These are phyloP conservation scores for Sphaerostilbella broomeana DNA, from an alignment of 2,329 filamentous ascomycete species.

Conservation along the genomic window DNA sequence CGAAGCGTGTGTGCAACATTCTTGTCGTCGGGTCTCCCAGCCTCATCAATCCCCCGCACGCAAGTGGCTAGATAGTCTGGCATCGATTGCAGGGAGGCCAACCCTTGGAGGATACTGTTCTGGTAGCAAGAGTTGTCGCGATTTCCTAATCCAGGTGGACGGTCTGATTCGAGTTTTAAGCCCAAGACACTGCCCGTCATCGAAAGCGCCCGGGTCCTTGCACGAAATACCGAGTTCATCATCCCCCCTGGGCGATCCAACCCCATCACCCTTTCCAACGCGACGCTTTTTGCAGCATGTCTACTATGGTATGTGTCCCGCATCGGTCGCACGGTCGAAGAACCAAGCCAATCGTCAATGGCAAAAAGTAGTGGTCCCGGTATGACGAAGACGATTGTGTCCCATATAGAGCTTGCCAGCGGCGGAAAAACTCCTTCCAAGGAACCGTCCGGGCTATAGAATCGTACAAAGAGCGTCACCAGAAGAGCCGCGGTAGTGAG, in stretches of 20 bases:
- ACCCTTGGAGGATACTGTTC: constrained; percentile 84
- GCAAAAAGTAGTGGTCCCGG: constrained; percentile 53
- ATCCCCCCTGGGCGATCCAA: constrained; percentile 47
- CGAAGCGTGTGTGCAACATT: constrained; percentile 47
- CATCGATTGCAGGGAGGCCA: constrained; percentile 69
- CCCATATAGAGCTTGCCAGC: constrained; percentile 48
- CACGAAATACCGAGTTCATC: constrained; percentile 51
- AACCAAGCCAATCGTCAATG: constrained; percentile 49
- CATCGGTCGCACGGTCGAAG: constrained; percentile 34
- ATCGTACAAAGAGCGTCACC: constrained; percentile 28
- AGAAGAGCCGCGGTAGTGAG: constrained; percentile 29
- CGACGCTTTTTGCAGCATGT: constrained; percentile 56
- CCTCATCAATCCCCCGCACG: constrained; percentile 23
- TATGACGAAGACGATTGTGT: constrained; percentile 48
- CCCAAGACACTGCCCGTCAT: constrained; percentile 40
- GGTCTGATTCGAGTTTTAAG: constrained; percentile 34
- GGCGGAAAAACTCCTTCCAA: constrained; percentile 23
- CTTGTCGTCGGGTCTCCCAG: constrained; percentile 20
- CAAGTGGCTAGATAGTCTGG: constrained; percentile 55
- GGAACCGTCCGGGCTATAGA: constrained; percentile 28
- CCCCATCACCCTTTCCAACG: constrained; percentile 57
- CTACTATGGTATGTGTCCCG: constrained; percentile 33
- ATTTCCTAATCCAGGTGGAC: constrained; percentile 71
- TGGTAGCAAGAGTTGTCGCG: constrained; percentile 96
- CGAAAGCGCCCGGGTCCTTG: constrained; percentile 49